Evolutionary conservation across 2,329 filamentous ascomycete genomes (phyloP), one percentile per base, ranked within the genome.

Genomic region (Neodidymelliopsis sp.): DNA sequence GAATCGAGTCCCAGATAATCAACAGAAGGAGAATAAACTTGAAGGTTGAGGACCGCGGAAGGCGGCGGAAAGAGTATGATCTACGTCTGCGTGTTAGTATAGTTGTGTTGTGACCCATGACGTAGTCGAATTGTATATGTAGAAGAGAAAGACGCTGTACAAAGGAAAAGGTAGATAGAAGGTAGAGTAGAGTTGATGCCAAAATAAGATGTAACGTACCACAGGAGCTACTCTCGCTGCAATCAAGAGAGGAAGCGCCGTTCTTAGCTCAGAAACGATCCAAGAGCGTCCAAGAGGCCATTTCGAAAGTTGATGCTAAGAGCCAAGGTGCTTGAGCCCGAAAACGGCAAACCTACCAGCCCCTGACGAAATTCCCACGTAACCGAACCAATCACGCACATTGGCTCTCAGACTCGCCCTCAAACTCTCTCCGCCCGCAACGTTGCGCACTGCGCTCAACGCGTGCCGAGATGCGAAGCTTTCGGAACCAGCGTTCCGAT

Each of bases 1-100:
- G 50, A 6, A 62, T 40, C 3, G 57, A 57, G 33, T 66, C 64
- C 50, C 54, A 60, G 4, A 66, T 27, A 8, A 63, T 34, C 13
- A 63, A 45, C 13, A 67, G 22, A 4, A 59, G 25, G 27, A 63
- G 31, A 16, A 67, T 16, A 22, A 66, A 16, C 15, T 57, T 62
- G 12, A 61, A 27, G 10, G 57, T 40, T 8, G 58, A 53, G 9
- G 58, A 53, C 25, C 58, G 62, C 27, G 55, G 51, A 33, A 60
- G 51, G 25, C 62, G 57, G 44, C 54, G 55, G 48, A 60, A 34
- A 13, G 48, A 54, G 44, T 59, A 54, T 10, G 45, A 52, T 51
- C 56, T 62, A 36, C 43, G 43, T 50, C 42, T 46, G 25, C 49
- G 43, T 49, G 54, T 60, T 55, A 57, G 48, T 36, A 30, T 38